Base-by-base conservation (phyloP, 2,329 filamentous ascomycete genomes). In the Sclerotinia glacialis region DNA sequence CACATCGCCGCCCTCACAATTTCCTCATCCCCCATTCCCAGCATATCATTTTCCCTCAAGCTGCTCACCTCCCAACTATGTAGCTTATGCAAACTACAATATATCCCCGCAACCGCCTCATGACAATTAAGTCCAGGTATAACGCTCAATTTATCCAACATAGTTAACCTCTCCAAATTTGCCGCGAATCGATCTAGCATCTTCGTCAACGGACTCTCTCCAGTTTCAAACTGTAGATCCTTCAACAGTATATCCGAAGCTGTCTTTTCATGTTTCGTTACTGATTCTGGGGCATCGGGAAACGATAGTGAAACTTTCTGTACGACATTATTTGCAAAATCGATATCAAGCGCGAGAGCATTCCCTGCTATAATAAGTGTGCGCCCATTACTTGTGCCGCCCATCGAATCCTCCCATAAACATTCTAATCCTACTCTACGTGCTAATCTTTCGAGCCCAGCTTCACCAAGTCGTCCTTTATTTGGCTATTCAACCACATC, bases 61-160 rank as follows among this genome's bases (percentile, higher is more conserved):
- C 81, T 83, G 66, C 84, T 81, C 68, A 88, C 79, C 74, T 95
- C 91, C 81, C 90, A 89, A 55, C 86, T 81, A 73, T 90, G 86
- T n/a, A 96, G 79, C 71, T 83, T 87, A 67, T 83, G 81, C 68
- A 95, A 79, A 73, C 89, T 91, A 66, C 84, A 84, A 76, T 89
- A 91, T 7, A 96, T 81, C 3, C 90, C 90, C 5, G 86, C 86
- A 54, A 94, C 81, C 0, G 91, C 91, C 75, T 92, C 89, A 75
- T 91, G 90, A 76, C 91, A 91, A 72, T 91, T 91, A 9, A 94
- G 81, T 6, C 85, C 84, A 1, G 86, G 87, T 40, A 84, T 80
- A 28, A 86, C 83, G 76, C 90, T 92, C 63, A 94, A 82, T 71
- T 86, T 88, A 75, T 95, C 92, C 65, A 93, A 78, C 6, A 78